Evolutionary conservation across 208 protist genomes (phyloP).

Genomic region (Leishmania turanica): DNA sequence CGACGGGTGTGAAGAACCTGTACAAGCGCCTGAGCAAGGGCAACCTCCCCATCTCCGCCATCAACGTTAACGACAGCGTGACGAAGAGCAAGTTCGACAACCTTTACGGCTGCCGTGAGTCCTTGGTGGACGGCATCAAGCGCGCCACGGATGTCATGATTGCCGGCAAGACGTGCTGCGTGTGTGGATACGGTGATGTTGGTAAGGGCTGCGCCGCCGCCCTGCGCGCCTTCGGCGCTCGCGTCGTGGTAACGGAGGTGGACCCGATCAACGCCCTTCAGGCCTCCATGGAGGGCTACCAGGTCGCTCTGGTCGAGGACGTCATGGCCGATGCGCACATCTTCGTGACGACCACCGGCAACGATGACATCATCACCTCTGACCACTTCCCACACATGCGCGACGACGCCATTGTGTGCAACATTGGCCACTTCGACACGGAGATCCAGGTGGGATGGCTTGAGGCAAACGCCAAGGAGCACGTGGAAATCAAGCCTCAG

Average conservation of each 20-base stretch:
- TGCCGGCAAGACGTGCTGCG: slow-evolving; percentile 97
- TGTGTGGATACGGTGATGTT: slow-evolving; percentile 99
- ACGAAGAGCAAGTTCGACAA: slow-evolving; percentile 99
- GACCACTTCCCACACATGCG: slow-evolving; percentile 98
- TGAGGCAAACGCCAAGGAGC: slow-evolving; percentile 88
- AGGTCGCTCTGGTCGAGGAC: slow-evolving; percentile 97
- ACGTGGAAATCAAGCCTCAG: slow-evolving; percentile 99
- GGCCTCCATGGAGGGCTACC: slow-evolving; percentile 98
- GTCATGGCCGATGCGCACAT: slow-evolving; percentile 92
- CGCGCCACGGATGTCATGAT: slow-evolving; percentile 99
- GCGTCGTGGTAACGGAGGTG: slow-evolving; percentile 99
- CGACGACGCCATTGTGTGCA: slow-evolving; percentile 99
- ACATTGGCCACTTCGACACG: slow-evolving; percentile 99
- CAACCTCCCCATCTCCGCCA: slow-evolving; percentile 97
- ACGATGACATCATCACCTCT: slow-evolving; percentile 98
- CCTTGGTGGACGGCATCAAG: slow-evolving; percentile 99
- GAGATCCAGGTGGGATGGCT: slow-evolving; percentile 99
- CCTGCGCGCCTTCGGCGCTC: slow-evolving; percentile 95
- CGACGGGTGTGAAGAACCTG: slow-evolving; percentile 99
- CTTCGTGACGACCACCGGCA: slow-evolving; percentile 99
- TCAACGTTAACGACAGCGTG: slow-evolving; percentile 99
- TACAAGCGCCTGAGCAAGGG: slow-evolving; percentile 96
- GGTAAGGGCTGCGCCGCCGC: slow-evolving; percentile 98
- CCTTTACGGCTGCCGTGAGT: slow-evolving; percentile 99
- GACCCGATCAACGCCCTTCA: slow-evolving; percentile 99